Base-by-base conservation (phyloP, 768 basidiomycete genomes). In the Leccinum truebloodii region DNA sequence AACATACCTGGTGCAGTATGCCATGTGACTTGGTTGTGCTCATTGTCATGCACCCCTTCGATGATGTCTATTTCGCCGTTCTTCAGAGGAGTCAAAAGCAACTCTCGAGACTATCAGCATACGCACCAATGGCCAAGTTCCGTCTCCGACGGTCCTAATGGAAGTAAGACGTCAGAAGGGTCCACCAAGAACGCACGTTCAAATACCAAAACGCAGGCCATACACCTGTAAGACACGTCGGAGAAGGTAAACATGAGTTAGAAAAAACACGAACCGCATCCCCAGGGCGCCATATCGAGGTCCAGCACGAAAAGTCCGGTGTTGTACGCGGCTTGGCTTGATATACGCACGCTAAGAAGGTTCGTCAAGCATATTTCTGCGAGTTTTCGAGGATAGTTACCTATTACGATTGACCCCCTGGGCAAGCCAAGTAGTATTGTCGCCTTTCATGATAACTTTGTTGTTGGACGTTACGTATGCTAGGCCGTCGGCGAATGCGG, bases 241-340 rank as follows among this genome's bases (percentile, higher is more conserved):
- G 64, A 24, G 41, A 50, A 20, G 34, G 54, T 34, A 46, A 3
- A 2, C 13, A 44, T 58, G 32, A 59, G 7, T 1, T 28, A 0
- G 54, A 41, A 44, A 56, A 34, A 26, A 46, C 32, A 53, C 66
- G 22, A 3, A 85, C 92, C 92, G 75, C 94, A 96, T 57, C 94
- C 94, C 85, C 88, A 92, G 0, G 94, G 94, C 51, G 93, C 92
- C 72, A 83, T 86, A 59, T 88, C 85, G 34, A 92, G 79, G 70
- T 96, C 94, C 26, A 95, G 79, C 60, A 96, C 82, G 69, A 95
- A 93, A 22, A 96, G 78, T 32, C 94, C 94, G 10, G 87, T 85
- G 60, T 85, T 89, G 69, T 90, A 92, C 51, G 76, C 69, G 7
- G 80, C 78, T 41, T 80, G 69, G 63, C 86, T 88, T 51, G 84